A percentile compares a stretch with the other conserved stretches of the same genome.
Evolutionary conservation across 75 land plant genomes (phyloP).

Genomic region (Pinus taeda): DNA sequence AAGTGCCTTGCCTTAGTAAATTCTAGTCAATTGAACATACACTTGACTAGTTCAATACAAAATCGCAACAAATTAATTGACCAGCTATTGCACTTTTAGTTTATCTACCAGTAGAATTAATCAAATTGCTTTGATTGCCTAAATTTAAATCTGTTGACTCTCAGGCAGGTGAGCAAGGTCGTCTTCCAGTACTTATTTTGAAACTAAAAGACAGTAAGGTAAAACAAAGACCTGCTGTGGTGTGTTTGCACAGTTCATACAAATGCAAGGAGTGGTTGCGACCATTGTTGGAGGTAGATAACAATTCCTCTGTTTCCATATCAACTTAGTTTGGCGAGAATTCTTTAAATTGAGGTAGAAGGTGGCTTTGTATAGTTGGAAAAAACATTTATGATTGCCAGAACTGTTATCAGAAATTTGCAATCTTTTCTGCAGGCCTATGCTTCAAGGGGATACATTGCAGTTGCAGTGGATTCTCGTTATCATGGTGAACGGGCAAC

Average conservation of each 20-base stretch:
- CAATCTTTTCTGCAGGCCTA: conserved; percentile 57
- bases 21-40: too few relatives aligned
- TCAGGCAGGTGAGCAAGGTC: conserved; percentile 83
- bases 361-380: conserved; percentile 8
- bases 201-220: conserved; percentile 28
- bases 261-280: conserved; percentile 82
- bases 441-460: conserved; percentile 82
- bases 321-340: neutral
- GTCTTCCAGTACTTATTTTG: conserved; percentile 70
- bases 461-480: conserved; percentile 83
- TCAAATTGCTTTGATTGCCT: too few relatives aligned
- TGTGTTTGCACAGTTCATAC: conserved; percentile 78
- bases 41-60: too few relatives aligned
- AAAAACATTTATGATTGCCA: neutral
- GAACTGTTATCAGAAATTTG: neutral
- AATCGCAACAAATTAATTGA: too few relatives aligned
- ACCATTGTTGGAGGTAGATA: conserved; percentile 74
- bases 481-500: conserved; percentile 90
- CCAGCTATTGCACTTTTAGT: too few relatives aligned
- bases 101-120: too few relatives aligned
- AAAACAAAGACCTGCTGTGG: conserved; percentile 66
- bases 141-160: too few relatives aligned
- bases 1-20: too few relatives aligned
- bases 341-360: neutral
- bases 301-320: neutral